These are phyloP conservation scores for Rhodofomes roseus DNA, from an alignment of 1,284 basidiomycete genomes.

Conservation along the genomic window DNA sequence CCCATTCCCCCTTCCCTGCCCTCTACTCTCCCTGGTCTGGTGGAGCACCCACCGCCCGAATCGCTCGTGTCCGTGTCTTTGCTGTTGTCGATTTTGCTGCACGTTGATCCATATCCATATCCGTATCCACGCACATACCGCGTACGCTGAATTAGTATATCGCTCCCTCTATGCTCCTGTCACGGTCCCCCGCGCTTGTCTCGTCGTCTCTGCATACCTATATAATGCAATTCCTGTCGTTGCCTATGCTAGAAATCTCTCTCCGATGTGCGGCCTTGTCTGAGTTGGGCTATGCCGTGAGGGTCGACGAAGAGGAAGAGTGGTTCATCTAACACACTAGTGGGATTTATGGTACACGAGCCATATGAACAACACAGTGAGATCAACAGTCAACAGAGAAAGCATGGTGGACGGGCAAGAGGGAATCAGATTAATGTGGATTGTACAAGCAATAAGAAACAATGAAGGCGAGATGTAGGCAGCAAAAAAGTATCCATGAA, in stretches of 20 bases:
- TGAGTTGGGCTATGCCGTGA: too few species aligned
- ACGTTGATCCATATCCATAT: neutral
- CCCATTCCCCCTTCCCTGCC: neutral
- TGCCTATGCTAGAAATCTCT: conserved; percentile 1
- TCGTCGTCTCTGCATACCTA: conserved; percentile 11
- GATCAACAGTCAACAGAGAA: neutral
- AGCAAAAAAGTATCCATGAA: neutral
- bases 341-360: neutral
- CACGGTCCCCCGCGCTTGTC: conserved; percentile 10
- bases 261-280: neutral
- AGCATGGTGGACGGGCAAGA: neutral
- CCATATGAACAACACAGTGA: neutral
- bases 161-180: conserved; percentile 9
- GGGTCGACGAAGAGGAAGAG: neutral
- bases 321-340: neutral
- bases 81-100: conserved; percentile 14
- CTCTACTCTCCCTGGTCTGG: neutral
- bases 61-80: neutral
- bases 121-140: neutral
- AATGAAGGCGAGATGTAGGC: neutral
- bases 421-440: neutral
- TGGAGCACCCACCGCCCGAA: neutral
- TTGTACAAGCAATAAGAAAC: neutral
- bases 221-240: conserved; percentile 9
- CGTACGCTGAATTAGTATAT: conserved; percentile 2